Percentiles rank a stretch among this genome's conserved stretches.
These are phyloP conservation scores for Carex pumila DNA, from an alignment of 176 grass and related monocot species.

Conservation along the genomic window DNA sequence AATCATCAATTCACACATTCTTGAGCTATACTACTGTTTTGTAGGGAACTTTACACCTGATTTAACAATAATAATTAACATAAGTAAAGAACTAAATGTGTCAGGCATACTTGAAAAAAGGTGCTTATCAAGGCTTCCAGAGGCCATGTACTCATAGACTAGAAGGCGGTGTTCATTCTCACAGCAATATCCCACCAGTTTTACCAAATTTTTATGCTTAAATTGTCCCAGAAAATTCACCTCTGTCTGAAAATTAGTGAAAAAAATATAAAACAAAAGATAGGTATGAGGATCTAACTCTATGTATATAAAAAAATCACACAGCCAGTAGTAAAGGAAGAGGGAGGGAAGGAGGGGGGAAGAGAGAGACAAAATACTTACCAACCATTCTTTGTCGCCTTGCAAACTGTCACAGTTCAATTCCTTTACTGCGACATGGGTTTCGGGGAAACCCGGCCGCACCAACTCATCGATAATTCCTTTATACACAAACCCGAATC, in stretches of 20 bases:
- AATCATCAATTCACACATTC: not conserved
- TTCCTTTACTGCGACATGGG: conserved; percentile 53
- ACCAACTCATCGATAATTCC: conserved; percentile 24
- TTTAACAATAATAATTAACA: not conserved
- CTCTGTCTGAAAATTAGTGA: conserved; percentile 42
- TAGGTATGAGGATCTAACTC: not conserved
- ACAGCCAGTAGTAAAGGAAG: not conserved
- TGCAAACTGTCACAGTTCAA: conserved; percentile 64
- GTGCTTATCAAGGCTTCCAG: conserved; percentile 71
- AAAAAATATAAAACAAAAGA: not conserved
- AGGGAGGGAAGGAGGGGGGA: not conserved
- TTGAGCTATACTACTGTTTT: not conserved
- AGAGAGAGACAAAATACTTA: not conserved
- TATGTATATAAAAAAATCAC: not conserved
- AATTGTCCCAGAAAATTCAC: conserved; percentile 69
- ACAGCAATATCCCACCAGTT: conserved; percentile 80
- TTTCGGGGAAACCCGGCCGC: conserved; percentile 9
- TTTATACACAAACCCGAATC: conserved; percentile 68
- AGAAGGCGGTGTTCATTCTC: conserved; percentile 68
- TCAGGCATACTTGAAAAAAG: conserved; percentile 49
- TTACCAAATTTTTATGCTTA: conserved; percentile 51
- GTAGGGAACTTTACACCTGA: not conserved
- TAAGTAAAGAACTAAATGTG: not conserved
- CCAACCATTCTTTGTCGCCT: conserved; percentile 85
- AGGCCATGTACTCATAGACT: conserved; percentile 80